Conservation (phyloP, 805 yeast species). For the Kodamaea laetipori region DNA sequence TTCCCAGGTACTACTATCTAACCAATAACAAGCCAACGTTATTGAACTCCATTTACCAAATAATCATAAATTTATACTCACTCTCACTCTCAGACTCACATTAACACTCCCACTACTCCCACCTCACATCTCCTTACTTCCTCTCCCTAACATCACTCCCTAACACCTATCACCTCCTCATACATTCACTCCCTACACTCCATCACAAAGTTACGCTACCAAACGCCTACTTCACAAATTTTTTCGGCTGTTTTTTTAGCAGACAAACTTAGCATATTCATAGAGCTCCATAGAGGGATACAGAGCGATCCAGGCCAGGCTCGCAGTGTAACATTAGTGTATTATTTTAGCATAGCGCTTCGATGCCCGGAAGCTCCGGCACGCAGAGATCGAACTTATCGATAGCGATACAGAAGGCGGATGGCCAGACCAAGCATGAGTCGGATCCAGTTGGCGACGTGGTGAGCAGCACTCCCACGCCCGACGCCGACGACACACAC, state of each 20-base stretch:
- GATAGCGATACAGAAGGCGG: slow-evolving; percentile 47
- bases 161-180: too few species aligned
- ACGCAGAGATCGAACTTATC: slow-evolving; percentile 43
- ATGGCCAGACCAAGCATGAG: slow-evolving; percentile 12
- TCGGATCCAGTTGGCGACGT: slow-evolving; percentile 22
- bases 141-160: too few species aligned
- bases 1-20: too few species aligned
- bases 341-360: background rate
- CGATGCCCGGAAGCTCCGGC: slow-evolving; percentile 29
- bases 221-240: too few species aligned
- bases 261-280: background rate
- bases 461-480: slow-evolving; percentile 18
- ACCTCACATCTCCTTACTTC: too few species aligned
- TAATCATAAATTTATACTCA: too few species aligned
- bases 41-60: too few species aligned
- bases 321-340: slow-evolving; percentile 4
- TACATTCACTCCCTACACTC: background rate
- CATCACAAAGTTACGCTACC: background rate
- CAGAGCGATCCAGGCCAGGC: slow-evolving; percentile 2
- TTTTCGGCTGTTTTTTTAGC: too few species aligned
- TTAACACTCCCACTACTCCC: too few species aligned
- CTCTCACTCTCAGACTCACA: too few species aligned
- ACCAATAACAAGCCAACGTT: too few species aligned
- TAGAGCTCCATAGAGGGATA: background rate
- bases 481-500: slow-evolving; percentile 20